A percentile compares a stretch with the other conserved stretches of the same genome.
phyloP scores from a whole-genome alignment of 192 early-diverging fungal genomes.

The Kappamyces sp. region DNA sequence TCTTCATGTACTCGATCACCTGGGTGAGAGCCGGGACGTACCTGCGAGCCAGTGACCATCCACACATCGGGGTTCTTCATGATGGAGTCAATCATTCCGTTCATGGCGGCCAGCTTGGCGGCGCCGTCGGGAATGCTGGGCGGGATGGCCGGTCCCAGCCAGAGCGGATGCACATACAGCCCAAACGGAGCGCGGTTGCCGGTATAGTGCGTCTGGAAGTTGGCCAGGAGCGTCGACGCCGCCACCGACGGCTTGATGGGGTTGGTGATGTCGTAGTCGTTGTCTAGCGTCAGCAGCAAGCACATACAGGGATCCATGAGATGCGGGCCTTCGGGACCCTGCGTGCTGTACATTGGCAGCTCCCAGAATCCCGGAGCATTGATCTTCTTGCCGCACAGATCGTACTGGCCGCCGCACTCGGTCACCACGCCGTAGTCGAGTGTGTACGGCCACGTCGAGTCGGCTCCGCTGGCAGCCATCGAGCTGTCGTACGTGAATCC shows the following conservation, averaged over 20 bases:
- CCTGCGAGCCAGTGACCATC: slow-evolving; percentile 68
- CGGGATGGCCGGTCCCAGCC: slow-evolving; percentile 15
- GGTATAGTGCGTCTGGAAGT: slow-evolving; percentile 28
- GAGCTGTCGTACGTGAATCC: slow-evolving; percentile 29
- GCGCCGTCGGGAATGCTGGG: slow-evolving; percentile 22
- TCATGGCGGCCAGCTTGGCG: slow-evolving; percentile 26
- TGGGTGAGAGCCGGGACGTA: no score
- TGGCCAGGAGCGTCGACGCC: slow-evolving; percentile 2
- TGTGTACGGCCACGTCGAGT: slow-evolving; percentile 35
- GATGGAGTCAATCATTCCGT: slow-evolving; percentile 49
- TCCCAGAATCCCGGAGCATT: slow-evolving; percentile 32
- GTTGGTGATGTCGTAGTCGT: slow-evolving; percentile 14
- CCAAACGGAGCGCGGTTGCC: slow-evolving; percentile 29
- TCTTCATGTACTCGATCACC: slow-evolving; percentile 69
- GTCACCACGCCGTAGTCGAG: slow-evolving; percentile 29
- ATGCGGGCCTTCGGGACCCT: neutral
- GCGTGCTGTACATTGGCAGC: slow-evolving; percentile 18
- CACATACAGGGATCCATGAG: slow-evolving; percentile 41
- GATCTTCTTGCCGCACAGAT: slow-evolving; percentile 19
- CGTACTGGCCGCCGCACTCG: slow-evolving; percentile 18
- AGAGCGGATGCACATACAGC: slow-evolving; percentile 31
- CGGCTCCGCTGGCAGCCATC: slow-evolving; percentile 16
- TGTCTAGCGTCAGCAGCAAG: no score
- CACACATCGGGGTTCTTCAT: slow-evolving; percentile 56
- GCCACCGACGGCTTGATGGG: neutral